These are phyloP conservation scores for Jaltomata sinuosa DNA, from an alignment of 257 asterid species.

Conservation along the genomic window DNA sequence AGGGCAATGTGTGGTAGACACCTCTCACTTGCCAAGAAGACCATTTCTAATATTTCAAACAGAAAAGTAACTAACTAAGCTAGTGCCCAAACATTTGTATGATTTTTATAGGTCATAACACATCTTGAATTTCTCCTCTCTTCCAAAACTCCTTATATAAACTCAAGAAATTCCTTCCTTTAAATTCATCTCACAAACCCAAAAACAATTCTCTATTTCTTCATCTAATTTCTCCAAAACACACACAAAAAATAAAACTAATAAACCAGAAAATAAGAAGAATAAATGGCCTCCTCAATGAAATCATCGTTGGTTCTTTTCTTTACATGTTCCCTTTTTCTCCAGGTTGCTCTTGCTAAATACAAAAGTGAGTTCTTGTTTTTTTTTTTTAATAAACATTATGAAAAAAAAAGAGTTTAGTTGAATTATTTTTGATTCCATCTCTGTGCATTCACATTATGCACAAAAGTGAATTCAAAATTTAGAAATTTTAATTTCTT, in stretches of 20 bases:
- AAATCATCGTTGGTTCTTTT: constrained; percentile 26
- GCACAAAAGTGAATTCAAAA: not conserved
- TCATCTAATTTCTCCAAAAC: not conserved
- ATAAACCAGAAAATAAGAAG: not conserved
- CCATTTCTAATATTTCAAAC: no score
- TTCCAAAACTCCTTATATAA: not conserved
- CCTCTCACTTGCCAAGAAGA: no score
- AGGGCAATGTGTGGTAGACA: no score
- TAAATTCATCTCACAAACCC: not conserved
- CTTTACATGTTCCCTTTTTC: constrained; percentile 26
- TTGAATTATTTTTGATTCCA: not conserved
- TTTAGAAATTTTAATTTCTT: not conserved
- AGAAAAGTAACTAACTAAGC: not conserved
- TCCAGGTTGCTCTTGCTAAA: constrained; percentile 23
- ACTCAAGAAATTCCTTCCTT: not conserved
- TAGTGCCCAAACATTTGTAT: not conserved
- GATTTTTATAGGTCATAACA: not conserved
- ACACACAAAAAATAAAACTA: not conserved
- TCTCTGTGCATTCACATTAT: not conserved
- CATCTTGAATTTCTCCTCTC: not conserved
- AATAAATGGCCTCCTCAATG: constrained; percentile 39
- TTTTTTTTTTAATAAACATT: not conserved
- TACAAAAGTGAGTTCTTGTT: not conserved
- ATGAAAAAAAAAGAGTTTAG: not conserved
- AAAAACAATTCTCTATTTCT: not conserved